phyloP scores from a whole-genome alignment of 805 yeast genomes.

The Vanderwaltozyma yarrowii region DNA sequence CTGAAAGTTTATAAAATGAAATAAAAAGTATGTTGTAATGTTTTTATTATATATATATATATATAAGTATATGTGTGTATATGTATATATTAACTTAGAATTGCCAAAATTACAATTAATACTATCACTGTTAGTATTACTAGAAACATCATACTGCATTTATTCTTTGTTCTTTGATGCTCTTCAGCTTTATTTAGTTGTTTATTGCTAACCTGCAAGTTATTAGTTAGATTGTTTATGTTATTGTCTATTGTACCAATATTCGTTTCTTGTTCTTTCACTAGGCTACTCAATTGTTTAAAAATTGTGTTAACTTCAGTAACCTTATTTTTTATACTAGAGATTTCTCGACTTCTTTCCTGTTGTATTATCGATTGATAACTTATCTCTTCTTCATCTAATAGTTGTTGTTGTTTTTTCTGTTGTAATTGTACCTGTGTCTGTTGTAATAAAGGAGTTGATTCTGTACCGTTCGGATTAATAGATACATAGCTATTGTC shows the following conservation, averaged over 20 bases:
- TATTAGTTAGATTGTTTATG: slow-evolving; percentile 48
- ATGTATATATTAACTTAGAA: too few relatives aligned
- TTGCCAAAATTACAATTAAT: slow-evolving; percentile 17
- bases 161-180: slow-evolving; percentile 57
- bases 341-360: slow-evolving; percentile 66
- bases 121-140: slow-evolving; percentile 48
- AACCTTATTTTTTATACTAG: slow-evolving; percentile 65
- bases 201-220: slow-evolving; percentile 58
- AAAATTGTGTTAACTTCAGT: slow-evolving; percentile 79
- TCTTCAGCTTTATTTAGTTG: slow-evolving; percentile 68
- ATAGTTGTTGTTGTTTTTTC: slow-evolving; percentile 28
- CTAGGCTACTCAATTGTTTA: slow-evolving; percentile 67
- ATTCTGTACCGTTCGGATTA: slow-evolving; percentile 16
- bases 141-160: slow-evolving; percentile 63
- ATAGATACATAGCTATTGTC: slow-evolving; percentile 14
- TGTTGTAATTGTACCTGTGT: slow-evolving; percentile 17
- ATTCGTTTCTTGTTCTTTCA: slow-evolving; percentile 76
- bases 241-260: slow-evolving; percentile 79
- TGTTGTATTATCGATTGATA: slow-evolving; percentile 55
- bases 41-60: too few relatives aligned
- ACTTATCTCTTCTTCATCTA: slow-evolving; percentile 44
- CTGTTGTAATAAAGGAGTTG: slow-evolving; percentile 34
- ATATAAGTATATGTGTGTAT: too few relatives aligned
- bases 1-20: too few relatives aligned
- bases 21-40: too few relatives aligned